Evolutionary conservation across 2,329 filamentous ascomycete species (phyloP).

Genomic region (Tothia fuscella): DNA sequence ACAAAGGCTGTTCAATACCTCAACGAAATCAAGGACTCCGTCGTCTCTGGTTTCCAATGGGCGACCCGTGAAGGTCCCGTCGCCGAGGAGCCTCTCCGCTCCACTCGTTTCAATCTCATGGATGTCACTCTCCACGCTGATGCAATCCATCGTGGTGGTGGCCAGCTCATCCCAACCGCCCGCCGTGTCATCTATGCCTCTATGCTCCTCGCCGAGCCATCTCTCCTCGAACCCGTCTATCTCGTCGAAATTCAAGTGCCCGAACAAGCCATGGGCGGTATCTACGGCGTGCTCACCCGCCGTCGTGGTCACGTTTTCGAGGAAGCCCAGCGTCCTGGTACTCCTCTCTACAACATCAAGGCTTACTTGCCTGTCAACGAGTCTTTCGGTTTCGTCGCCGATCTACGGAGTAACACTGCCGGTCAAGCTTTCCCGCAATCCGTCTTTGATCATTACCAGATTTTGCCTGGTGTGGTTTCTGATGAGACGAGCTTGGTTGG

Average conservation of each 20-base stretch:
- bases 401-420: constrained; percentile 84
- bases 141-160: constrained; percentile 98
- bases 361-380: constrained; percentile 93
- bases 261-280: constrained; percentile 98
- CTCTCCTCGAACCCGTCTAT: constrained; percentile 94
- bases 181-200: constrained; percentile 96
- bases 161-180: constrained; percentile 95
- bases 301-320: constrained; percentile 97
- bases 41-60: constrained; percentile 99
- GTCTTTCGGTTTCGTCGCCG: constrained; percentile 97
- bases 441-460: constrained; percentile 98
- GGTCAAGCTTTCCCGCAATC: constrained; percentile 98
- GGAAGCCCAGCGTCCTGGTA: constrained; percentile 96
- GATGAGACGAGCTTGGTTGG: constrained; percentile 74
- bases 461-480: constrained; percentile 83
- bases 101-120: constrained; percentile 95
- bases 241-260: constrained; percentile 98
- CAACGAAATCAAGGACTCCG: constrained; percentile 99
- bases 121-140: constrained; percentile 99
- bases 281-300: constrained; percentile 97
- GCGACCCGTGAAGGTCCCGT: constrained; percentile 94
- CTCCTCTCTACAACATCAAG: constrained; percentile 99
- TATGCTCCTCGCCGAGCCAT: constrained; percentile 78
- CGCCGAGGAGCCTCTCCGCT: constrained; percentile 96
- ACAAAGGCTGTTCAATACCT: constrained; percentile 99